Base-by-base conservation (phyloP, 306 rosid species). In the Prunus dulcis region DNA sequence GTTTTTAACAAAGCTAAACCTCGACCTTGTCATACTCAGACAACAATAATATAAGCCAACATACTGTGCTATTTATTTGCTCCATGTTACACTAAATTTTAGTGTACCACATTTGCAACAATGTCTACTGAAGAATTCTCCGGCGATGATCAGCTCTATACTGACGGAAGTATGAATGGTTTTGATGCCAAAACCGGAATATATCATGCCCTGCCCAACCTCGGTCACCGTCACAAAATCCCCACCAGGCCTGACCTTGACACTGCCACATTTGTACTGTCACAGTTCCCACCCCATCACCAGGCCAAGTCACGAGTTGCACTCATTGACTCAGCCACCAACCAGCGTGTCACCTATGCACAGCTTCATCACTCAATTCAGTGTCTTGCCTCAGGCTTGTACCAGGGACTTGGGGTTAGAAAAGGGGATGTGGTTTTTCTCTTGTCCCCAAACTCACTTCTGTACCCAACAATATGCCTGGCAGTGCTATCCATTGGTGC, bases 401-500 rank as follows among this genome's bases (percentile, higher is more conserved):
- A 78, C 78, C 86, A 86, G 69, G 94, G 87, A 47, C 89, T 90
- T 12, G 94, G 87, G 41, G 68, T 93, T 66, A 80, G 82, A 71
- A 91, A 88, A 86, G 93, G 93, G 13, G 91, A 91, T 46, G 94
- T 93, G 15, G 93, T 93, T 72, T 86, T 93, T 56, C 45, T 91
- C 12, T 66, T 91, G 79, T 87, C 96, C 1, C 87, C 97, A 1
- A 93, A 91, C 84, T 90, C 96, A 14, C 51, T 86, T 20, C 61
- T 88, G 34, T 93, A 87, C 70, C 93, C 96, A 20, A 81, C 84
- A 18, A 86, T 90, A 38, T 93, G 94, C 75, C 50, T 93, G 34
- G 94, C 96, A 4, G 96, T 91, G 74, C 57, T 93, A 19, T 90
- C 90, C 19, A 18, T 90, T 43, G 97, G 98, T 8, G 98, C 98